Evolutionary conservation across 2,329 filamentous ascomycete genomes (phyloP), one percentile per base, ranked within the genome.

Genomic region (Falciphora oryzae): DNA sequence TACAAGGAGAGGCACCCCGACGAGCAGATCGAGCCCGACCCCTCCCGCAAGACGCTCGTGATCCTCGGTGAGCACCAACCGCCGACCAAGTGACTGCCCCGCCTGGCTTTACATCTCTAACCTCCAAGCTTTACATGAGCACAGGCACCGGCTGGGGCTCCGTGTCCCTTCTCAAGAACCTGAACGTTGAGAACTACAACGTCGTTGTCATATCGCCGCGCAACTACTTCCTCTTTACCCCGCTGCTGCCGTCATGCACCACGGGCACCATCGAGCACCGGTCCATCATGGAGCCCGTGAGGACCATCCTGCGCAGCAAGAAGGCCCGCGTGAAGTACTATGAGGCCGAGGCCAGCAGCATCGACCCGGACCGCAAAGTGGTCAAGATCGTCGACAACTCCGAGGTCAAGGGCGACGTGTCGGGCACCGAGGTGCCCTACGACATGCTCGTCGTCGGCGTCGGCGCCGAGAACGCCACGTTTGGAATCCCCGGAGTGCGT

Each of bases 181-280:
- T 99, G 78, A 93, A 99, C 75, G 97, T 94, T 67, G 91, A 96
- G 78, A 96, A 98, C 85, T 99, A 98, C 87, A 98, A 99, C 78
- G 94, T 98, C 78, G 79, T 98, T 75, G 93, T 99, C 76, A 92
- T 99, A 77, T 98, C 95, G 62, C 95, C 95, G 64, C 92, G 95
- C 76, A 99, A 99, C 82, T 99, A 97, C 86, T 99, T 99, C 88
- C 89, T 99, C 71, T 99, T 99, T 85, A 99, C 95, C 35, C 95
- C 95, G 66, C 88, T 99, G 66, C 87, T 99, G 67, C 95, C 95
- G 69, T 98, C 94, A 75, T 99, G 95, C 81, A 98, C 95, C 63
- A 97, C 94, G 70, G 95, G 95, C 73, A 90, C 92, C 72, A 95
- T 99, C 78, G 95, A 99, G 84, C 95, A 98, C 83, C 92, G 95